These are phyloP conservation scores for Boletus reticulatus DNA, from an alignment of 768 basidiomycete species.

Conservation along the genomic window DNA sequence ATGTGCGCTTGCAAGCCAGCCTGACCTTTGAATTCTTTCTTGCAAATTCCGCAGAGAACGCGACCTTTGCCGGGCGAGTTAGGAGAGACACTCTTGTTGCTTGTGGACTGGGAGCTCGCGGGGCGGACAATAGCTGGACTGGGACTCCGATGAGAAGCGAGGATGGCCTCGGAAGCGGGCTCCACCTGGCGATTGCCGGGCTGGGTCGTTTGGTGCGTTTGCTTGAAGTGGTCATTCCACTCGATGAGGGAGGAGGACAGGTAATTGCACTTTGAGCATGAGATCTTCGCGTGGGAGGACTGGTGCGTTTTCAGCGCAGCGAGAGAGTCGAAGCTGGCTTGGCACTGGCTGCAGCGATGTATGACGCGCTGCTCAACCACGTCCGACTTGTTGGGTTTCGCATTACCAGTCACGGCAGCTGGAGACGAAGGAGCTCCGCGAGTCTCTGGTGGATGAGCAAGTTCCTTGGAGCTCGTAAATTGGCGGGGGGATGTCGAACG, in stretches of 20 bases:
- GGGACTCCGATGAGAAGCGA: conserved; percentile 5
- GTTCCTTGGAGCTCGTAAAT: not conserved
- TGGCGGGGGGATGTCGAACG: conserved; percentile 4
- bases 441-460: conserved; percentile 1
- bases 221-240: conserved; percentile 29
- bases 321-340: conserved; percentile 13
- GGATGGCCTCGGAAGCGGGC: not conserved
- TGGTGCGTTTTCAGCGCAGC: conserved; percentile 20
- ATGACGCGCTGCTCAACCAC: not conserved
- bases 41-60: conserved; percentile 21
- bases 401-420: not conserved
- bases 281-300: conserved; percentile 16
- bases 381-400: not conserved
- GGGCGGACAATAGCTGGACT: conserved; percentile 17
- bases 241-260: conserved; percentile 22
- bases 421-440: conserved; percentile 2
- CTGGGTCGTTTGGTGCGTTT: conserved; percentile 12
- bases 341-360: conserved; percentile 22
- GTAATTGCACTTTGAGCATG: conserved; percentile 26
- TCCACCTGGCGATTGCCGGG: conserved; percentile 5
- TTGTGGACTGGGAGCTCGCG: conserved; percentile 17
- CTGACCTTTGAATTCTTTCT: conserved; percentile 19
- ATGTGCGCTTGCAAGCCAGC: conserved; percentile 24
- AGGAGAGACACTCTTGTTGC: conserved; percentile 5
- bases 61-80: conserved; percentile 1